Base-by-base conservation (phyloP, 192 early-diverging fungal genomes). In the Coemansia biformis region DNA sequence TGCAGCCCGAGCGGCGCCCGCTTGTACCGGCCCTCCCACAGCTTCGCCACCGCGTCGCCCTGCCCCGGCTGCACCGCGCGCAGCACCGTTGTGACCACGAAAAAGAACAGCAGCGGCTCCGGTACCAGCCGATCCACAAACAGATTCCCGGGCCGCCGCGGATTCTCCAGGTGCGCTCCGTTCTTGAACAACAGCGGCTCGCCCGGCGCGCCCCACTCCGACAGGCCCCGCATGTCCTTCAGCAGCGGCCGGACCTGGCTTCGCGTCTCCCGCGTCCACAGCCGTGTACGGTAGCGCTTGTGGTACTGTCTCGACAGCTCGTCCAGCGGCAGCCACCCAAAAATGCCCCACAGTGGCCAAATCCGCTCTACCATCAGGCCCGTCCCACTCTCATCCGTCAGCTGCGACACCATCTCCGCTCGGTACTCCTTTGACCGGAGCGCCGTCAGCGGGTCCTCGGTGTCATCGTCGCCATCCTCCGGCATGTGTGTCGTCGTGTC, bases 321-420 rank as follows among this genome's bases (percentile, higher is more conserved):
- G 19, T 64, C 57, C 14, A 59, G 39, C 22, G 57, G 41, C 21
- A 63, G 17, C 68, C 68, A 72, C 5, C 61, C 61, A 29, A 53
- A 64, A 7, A 51, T 18, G 17, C 39, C 46, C 68, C 68, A 71
- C 51, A 60, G n/a, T 3, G 35, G 34, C 4, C 30, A 35, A n/a
- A 64, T 41, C 9, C 48, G 56, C 5, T 48, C 61, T 8, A 22
- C 2, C 4, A 57, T 57, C 28, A 72, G 26, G 15, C 28, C 26
- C 7, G 24, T 13, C 8, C 52, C 67, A 5, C n/a, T 30, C 32
- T 30, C 13, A 8, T 51, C 49, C 4, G 15, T 17, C n/a, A 51
- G 29, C 38, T 3, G 2, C 13, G 34, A 9, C 34, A n/a, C 3
- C 2, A n/a, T n/a, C 11, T 41, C 58, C 26, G 40, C 5, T 16